Evolutionary conservation across 345 rosid genomes (phyloP).

Genomic region (Syzygium jambos): DNA sequence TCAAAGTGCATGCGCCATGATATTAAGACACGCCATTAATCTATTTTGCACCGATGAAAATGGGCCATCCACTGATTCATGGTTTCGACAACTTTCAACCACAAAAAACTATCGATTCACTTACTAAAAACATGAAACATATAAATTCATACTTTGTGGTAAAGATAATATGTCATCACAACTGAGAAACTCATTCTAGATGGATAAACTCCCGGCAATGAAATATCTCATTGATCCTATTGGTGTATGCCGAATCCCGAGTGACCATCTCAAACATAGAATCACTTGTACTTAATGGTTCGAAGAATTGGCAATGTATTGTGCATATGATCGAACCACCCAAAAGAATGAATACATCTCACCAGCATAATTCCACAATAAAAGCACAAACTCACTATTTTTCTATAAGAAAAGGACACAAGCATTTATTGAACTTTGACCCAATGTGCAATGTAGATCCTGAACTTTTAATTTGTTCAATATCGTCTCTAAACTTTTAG

Average conservation of each 20-base stretch:
- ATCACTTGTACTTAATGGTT: neutral
- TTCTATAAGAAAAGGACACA: too few species aligned
- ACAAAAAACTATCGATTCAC: rapidly evolving
- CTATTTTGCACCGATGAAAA: neutral
- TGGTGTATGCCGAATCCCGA: rapidly evolving
- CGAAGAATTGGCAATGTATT: neutral
- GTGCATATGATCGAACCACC: rapidly evolving
- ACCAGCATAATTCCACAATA: neutral
- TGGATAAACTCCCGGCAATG: neutral
- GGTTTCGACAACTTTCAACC: neutral
- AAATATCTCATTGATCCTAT: neutral
- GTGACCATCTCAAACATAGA: neutral
- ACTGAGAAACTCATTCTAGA: neutral
- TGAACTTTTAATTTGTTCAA: too few species aligned
- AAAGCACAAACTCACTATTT: neutral
- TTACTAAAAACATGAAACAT: neutral
- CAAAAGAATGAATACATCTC: neutral
- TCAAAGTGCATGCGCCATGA: neutral
- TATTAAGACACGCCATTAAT: neutral
- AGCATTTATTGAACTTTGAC: too few species aligned
- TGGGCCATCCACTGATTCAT: rapidly evolving
- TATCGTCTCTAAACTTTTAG: too few species aligned
- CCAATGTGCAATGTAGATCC: rapidly evolving
- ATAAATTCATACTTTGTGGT: neutral
- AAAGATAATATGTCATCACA: neutral